Conservation (phyloP, 2,329 filamentous ascomycete species). For the Onygena corvina region DNA sequence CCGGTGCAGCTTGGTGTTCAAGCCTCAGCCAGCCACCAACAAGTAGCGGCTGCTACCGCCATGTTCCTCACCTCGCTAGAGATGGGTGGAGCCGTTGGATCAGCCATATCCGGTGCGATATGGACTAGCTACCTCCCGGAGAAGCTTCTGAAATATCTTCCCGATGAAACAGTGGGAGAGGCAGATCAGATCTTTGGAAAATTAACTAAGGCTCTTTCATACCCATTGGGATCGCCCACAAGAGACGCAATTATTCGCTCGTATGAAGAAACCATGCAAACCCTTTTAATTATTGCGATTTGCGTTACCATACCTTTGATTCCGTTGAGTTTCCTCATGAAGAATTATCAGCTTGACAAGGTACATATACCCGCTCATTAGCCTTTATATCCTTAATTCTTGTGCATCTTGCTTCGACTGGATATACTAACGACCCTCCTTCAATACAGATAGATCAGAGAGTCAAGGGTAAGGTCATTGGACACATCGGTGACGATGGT, state of each 20-base stretch:
- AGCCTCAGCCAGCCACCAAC: conserved; percentile 48
- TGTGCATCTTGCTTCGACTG: neutral
- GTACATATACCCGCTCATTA: conserved; percentile 18
- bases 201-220: conserved; percentile 45
- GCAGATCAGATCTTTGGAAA: conserved; percentile 40
- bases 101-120: conserved; percentile 50
- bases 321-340: conserved; percentile 44
- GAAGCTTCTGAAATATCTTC: conserved; percentile 41
- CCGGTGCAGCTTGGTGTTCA: conserved; percentile 50
- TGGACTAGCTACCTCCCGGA: conserved; percentile 50
- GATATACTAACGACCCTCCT: conserved; percentile 5
- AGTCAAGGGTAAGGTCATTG: conserved; percentile 13
- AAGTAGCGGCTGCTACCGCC: conserved; percentile 50
- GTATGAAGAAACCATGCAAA: conserved; percentile 54
- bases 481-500: conserved; percentile 5
- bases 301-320: conserved; percentile 46
- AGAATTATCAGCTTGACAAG: conserved; percentile 47
- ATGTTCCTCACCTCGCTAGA: conserved; percentile 49
- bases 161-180: conserved; percentile 33
- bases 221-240: conserved; percentile 45
- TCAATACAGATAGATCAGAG: conserved; percentile 13
- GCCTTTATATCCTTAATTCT: neutral
- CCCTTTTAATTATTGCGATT: conserved; percentile 44
- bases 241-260: conserved; percentile 50
- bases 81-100: conserved; percentile 49